These are phyloP conservation scores for Alliaria petiolata DNA, from an alignment of 345 rosid species.

Conservation along the genomic window DNA sequence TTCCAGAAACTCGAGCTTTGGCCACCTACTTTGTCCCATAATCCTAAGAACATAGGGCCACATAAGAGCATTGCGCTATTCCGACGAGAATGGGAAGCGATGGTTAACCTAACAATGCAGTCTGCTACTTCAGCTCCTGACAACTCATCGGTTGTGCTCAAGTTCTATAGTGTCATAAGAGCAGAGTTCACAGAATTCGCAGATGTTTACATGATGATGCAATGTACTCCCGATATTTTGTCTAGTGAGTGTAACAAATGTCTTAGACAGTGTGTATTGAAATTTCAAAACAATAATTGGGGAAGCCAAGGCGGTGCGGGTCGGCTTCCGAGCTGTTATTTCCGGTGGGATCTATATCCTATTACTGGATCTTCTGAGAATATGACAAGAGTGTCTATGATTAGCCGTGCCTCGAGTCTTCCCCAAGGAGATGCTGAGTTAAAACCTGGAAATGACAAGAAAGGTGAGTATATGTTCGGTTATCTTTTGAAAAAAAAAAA, in stretches of 20 bases:
- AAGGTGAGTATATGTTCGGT: conserved; percentile 7
- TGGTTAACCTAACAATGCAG: not conserved
- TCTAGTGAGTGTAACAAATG: conserved; percentile 30
- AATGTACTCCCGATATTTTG: conserved; percentile 49
- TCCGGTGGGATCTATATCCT: conserved; percentile 45
- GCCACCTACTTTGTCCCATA: not conserved
- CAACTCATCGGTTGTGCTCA: conserved; percentile 24
- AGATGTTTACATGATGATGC: conserved; percentile 35
- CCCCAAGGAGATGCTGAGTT: not conserved
- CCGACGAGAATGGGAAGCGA: not conserved
- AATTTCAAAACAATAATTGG: conserved; percentile 20
- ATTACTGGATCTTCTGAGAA: conserved; percentile 12
- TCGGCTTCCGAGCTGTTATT: conserved; percentile 36
- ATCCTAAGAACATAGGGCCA: not conserved
- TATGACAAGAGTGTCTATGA: conserved; percentile 1
- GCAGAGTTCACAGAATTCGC: not conserved
- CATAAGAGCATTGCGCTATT: not conserved
- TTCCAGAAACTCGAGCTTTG: not conserved
- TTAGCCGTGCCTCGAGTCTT: not conserved
- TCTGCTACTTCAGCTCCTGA: not conserved
- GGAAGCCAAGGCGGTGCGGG: conserved; percentile 39
- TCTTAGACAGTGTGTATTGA: not conserved
- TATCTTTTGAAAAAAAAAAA: too few species aligned
- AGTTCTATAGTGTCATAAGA: conserved; percentile 31
- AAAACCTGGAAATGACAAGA: not conserved